Base-by-base conservation (phyloP, 2,329 filamentous ascomycete genomes). In the Fonsecaea nubica region DNA sequence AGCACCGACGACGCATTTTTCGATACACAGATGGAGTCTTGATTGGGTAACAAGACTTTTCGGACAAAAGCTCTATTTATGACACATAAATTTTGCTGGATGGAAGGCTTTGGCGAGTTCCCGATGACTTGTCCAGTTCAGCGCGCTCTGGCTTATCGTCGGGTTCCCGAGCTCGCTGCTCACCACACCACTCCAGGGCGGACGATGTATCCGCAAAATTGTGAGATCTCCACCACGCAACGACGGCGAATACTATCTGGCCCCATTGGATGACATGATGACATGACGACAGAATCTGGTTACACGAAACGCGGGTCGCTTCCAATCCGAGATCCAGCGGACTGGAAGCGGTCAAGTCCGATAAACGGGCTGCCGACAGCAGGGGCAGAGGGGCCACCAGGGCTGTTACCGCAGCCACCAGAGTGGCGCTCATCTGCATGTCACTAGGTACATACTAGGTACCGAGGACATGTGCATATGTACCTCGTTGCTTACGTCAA, bases 11-110 rank as follows among this genome's bases (percentile, higher is more conserved):
- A 66, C 33, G 63, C n/a, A 4, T 70, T 61, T 50, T 70, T 66
- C 55, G 65, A 70, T 18, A 65, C 32, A 2, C 59, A 55, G 6
- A 70, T 70, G 68, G 57, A 66, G 6, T n/a, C 64, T 8, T 69
- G 59, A 69, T 13, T 25, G 25, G 25, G 25, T 25, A 25, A 25
- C 25, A 25, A 25, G 25, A 25, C 25, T 25, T 25, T 25, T 25
- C 25, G 25, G 25, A 25, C 25, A 25, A 25, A 25, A 25, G 25
- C 25, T 25, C 25, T 25, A 25, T 25, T 25, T 25, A 25, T 25
- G 25, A 25, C 25, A 25, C 25, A 25, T 25, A 25, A 25, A 25
- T 9, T 38, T 2, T 38, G 36, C 42, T n/a, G 6, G 45, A 25
- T 18, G 18, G 18, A 4, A 10, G 45, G 21, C 6, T 25, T 10